Base-by-base conservation (phyloP, 164 flowering plant species). In the Stephania japonica region DNA sequence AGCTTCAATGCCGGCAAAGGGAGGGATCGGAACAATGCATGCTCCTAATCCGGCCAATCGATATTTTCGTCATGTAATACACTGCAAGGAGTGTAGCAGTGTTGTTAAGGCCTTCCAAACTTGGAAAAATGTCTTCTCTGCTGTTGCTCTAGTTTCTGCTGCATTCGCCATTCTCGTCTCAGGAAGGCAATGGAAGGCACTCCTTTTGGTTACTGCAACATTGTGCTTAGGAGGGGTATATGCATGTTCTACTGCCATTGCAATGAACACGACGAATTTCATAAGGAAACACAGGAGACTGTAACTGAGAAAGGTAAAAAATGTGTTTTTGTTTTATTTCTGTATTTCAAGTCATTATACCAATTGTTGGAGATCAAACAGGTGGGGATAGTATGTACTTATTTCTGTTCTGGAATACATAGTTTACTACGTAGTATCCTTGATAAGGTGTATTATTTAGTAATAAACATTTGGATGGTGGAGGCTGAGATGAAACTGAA, bases 1-100 rank as follows among this genome's bases (percentile, higher is more conserved):
- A 10, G 99, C 99, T 42, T 86, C 97, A 24, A 79, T 73, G 2
- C 99, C 98, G 4, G 96, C 98, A 1, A 93, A 95, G 73, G 98
- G 99, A 12, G 98, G 97, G 12, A 72, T 89, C 56, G 99, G 93
- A 69, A 75, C 89, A 5, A 76, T 89, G 85, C 85, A 91, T 69
- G 87, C 94, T 53, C 97, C 96, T 8, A 93, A 95, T 73, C 84
- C 75, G 10, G 81, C 90, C 4, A 95, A 91, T 77, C 73, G 97
- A 42, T 95, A 95, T 62, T 95, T 91, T 70, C 80, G 98, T 21
- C 99, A 95, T 75, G 89, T 93, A 65, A 72, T 93, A 32, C 99
- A 95, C 74, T 95, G 99, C 82, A 92, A 87, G 77, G 89, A 76
- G 32, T 95, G 98, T 79, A 85, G 90, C 24, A 81, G 50, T 19